These are phyloP conservation scores for Eimeria maxima DNA, from an alignment of 169 alveolate genomes.

Conservation along the genomic window DNA sequence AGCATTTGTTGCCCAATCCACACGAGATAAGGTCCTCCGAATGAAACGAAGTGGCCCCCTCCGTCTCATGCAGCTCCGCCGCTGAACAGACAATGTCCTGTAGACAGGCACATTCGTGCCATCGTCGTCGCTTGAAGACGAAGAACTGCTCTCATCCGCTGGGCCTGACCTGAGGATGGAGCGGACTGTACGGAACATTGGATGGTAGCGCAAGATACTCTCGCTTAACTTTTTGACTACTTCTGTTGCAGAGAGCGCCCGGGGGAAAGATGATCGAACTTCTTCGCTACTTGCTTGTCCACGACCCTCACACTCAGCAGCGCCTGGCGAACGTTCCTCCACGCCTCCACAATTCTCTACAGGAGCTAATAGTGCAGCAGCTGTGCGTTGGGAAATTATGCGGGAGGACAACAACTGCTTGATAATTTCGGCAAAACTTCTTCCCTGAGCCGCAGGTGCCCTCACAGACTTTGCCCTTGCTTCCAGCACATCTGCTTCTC, in stretches of 20 bases:
- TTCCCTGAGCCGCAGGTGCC: not conserved
- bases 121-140: slow-evolving; percentile 44
- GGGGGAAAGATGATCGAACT: not conserved
- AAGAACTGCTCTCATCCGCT: slow-evolving; percentile 2
- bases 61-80: slow-evolving; percentile 45
- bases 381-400: not conserved
- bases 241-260: not conserved
- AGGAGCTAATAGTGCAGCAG: not conserved
- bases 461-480: not conserved
- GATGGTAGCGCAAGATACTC: slow-evolving; percentile 8
- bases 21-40: not conserved
- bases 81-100: slow-evolving; percentile 31
- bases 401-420: not conserved
- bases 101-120: not conserved
- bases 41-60: not conserved
- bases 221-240: not conserved
- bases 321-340: not conserved
- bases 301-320: not conserved
- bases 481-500: not conserved
- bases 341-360: not conserved
- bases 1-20: slow-evolving; percentile 17
- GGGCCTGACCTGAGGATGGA: not conserved
- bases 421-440: not conserved
- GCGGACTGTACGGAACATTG: not conserved
- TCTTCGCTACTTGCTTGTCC: not conserved